Base-by-base conservation (phyloP, 2,329 filamentous ascomycete species). In the Ambrosiella cleistominuta region DNA sequence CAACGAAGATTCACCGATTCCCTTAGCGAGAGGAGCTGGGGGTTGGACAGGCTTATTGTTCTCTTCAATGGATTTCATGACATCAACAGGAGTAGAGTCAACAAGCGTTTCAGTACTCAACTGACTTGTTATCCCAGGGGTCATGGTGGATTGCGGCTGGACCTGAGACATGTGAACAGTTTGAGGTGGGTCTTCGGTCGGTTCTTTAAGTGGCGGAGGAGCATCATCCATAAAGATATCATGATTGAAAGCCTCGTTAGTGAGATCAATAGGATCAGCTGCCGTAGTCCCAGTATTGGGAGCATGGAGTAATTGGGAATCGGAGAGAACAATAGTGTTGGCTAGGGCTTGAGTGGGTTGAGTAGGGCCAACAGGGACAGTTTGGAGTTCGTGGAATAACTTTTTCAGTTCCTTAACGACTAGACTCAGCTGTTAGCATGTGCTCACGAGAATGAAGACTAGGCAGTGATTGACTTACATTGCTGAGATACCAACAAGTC, bases 281-380 rank as follows among this genome's bases (percentile, higher is more conserved):
- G 27, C 38, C 12, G 40, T 57, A 15, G 11, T 12, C 11, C 40
- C 44, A 11, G 35, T 44, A n/a, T 36, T 19, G 6, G 60, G 60
- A 8, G 51, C 56, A 8, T 50, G 58, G 7, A 49, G 59, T 12
- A 63, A 40, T 50, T 61, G 61, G 9, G 57, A 53, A 54, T 61
- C 75, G 2, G 74, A 74, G 1, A 87, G 79, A 19, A 95, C 74
- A 0, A 89, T 89, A 44, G 90, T 78, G 54, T 88, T 83, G 35
- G 89, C 89, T 39, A 96, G 76, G 63, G 88, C 81, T 64, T 85
- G 83, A 2, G 83, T 82, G 1, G 89, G 89, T 49, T 76, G 80
- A 37, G 90, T 81, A 13, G 78, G 82, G 9, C 75, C 70, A 45
- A 75, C 73, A 3, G 78, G 71, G 1, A 84, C 82, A 1, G 74